Percentiles rank a stretch among this genome's conserved stretches.
phyloP scores from a whole-genome alignment of 345 rosid genomes.

The Gossypium thurberi region DNA sequence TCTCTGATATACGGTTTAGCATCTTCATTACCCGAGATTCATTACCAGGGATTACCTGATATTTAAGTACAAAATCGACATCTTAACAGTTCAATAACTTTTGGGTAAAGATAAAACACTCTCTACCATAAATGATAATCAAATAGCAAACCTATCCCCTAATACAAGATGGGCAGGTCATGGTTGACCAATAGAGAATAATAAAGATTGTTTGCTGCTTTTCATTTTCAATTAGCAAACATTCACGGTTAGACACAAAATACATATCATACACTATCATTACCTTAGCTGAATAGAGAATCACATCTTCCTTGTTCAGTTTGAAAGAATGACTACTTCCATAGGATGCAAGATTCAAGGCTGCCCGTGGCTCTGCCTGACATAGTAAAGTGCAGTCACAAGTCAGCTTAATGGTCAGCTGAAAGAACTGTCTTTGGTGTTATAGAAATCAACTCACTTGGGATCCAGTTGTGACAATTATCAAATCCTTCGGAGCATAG shows the following conservation, averaged over 20 bases:
- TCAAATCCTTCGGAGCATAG: slow-evolving; percentile 90
- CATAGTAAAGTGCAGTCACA: slow-evolving; percentile 30
- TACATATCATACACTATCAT: neutral
- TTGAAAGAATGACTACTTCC: slow-evolving; percentile 89
- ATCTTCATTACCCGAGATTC: slow-evolving; percentile 96
- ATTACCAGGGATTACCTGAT: slow-evolving; percentile 95
- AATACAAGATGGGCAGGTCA: neutral
- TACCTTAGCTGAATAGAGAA: slow-evolving; percentile 96
- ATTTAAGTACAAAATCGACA: slow-evolving; percentile 14
- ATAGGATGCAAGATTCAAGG: slow-evolving; percentile 93
- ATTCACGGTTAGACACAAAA: slow-evolving; percentile 2
- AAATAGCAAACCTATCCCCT: neutral
- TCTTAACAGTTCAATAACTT: slow-evolving; percentile 6
- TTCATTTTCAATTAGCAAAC: neutral
- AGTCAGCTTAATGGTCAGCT: slow-evolving; percentile 16
- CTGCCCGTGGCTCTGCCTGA: slow-evolving; percentile 99
- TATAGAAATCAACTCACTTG: slow-evolving; percentile 57
- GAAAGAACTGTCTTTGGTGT: slow-evolving; percentile 2
- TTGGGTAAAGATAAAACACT: slow-evolving; percentile 4
- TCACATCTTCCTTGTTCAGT: slow-evolving; percentile 73
- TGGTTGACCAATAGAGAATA: neutral
- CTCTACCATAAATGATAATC: neutral
- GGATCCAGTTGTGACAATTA: slow-evolving; percentile 95
- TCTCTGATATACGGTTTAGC: slow-evolving; percentile 90
- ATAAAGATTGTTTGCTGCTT: neutral